These are phyloP conservation scores for Grosmannia huntii DNA, from an alignment of 2,329 filamentous ascomycete species.

Conservation along the genomic window DNA sequence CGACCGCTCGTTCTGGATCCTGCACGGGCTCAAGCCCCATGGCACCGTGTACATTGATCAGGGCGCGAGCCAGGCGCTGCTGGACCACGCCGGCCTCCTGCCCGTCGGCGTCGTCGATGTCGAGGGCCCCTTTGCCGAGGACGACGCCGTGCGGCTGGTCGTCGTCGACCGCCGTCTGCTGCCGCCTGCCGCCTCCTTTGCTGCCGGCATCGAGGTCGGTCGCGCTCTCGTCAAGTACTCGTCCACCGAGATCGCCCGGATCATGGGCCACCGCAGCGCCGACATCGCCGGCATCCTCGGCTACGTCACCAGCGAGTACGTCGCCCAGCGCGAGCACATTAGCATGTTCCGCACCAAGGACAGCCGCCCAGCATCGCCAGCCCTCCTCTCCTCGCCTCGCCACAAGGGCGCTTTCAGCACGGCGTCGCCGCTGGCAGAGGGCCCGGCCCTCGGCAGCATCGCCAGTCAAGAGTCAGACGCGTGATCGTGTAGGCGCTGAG, in stretches of 20 bases:
- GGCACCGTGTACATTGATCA: slow-evolving; percentile 86
- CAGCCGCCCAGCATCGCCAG: slow-evolving; percentile 39
- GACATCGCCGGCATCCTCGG: slow-evolving; percentile 73
- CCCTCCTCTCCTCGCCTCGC: not conserved
- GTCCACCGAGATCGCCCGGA: slow-evolving; percentile 67
- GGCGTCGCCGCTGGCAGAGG: not conserved
- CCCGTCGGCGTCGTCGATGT: slow-evolving; percentile 86
- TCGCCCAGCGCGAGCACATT: slow-evolving; percentile 78
- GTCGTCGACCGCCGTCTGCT: slow-evolving; percentile 68
- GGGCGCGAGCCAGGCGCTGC: slow-evolving; percentile 71
- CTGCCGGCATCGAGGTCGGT: slow-evolving; percentile 62
- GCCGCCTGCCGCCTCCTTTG: slow-evolving; percentile 71
- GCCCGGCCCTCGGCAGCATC: not conserved
- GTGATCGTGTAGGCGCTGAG: not conserved
- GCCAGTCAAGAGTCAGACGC: not conserved
- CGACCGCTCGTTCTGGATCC: slow-evolving; percentile 92
- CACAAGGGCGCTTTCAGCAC: not conserved
- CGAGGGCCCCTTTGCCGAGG: slow-evolving; percentile 77
- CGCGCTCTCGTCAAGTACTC: slow-evolving; percentile 87
- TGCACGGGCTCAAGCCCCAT: slow-evolving; percentile 82
- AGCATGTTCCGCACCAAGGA: slow-evolving; percentile 50
- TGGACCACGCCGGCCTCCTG: slow-evolving; percentile 74
- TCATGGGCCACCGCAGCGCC: slow-evolving; percentile 71
- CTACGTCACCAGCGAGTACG: slow-evolving; percentile 90
- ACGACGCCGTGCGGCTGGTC: slow-evolving; percentile 80